These are phyloP conservation scores for Penicillium sp. DNA, from an alignment of 2,329 filamentous ascomycete genomes.

Conservation along the genomic window DNA sequence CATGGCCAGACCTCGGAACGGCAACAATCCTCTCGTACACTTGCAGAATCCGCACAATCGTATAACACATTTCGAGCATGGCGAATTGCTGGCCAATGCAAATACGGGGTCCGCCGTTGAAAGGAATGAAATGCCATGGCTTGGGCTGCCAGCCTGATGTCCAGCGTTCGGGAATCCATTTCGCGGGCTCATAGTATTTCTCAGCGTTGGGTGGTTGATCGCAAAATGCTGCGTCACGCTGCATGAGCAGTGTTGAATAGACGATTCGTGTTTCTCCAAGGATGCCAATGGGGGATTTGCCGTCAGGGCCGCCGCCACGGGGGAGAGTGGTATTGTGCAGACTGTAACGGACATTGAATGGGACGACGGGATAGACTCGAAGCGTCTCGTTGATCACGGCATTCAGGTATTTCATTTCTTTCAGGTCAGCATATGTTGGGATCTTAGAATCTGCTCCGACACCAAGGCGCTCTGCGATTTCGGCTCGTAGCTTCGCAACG, in stretches of 20 bases:
- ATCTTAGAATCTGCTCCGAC: slow-evolving; percentile 46
- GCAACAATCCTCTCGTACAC: slow-evolving; percentile 36
- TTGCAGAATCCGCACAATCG: slow-evolving; percentile 41
- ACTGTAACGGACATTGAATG: slow-evolving; percentile 72
- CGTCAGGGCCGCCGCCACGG: slow-evolving; percentile 53
- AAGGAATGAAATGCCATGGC: slow-evolving; percentile 54
- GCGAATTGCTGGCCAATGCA: slow-evolving; percentile 60
- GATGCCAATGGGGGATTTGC: slow-evolving; percentile 42
- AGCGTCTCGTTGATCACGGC: slow-evolving; percentile 72
- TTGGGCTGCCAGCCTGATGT: slow-evolving; percentile 47
- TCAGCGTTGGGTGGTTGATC: slow-evolving; percentile 30
- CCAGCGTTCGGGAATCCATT: slow-evolving; percentile 52
- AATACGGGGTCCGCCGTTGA: slow-evolving; percentile 51
- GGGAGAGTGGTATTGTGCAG: slow-evolving; percentile 72
- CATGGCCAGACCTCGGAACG: slow-evolving; percentile 26
- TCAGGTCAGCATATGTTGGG: slow-evolving; percentile 72
- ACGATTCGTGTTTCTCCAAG: slow-evolving; percentile 46
- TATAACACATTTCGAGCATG: slow-evolving; percentile 56
- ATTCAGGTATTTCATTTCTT: slow-evolving; percentile 77
- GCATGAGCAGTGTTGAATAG: slow-evolving; percentile 53
- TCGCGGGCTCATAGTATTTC: slow-evolving; percentile 37
- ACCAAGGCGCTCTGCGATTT: slow-evolving; percentile 71
- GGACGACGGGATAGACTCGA: slow-evolving; percentile 72
- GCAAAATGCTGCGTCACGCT: slow-evolving; percentile 49
- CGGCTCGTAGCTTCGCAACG: slow-evolving; percentile 64